Evolutionary conservation across 352 stramenopile species (phyloP).

Genomic region (Pythium aphanidermatum): DNA sequence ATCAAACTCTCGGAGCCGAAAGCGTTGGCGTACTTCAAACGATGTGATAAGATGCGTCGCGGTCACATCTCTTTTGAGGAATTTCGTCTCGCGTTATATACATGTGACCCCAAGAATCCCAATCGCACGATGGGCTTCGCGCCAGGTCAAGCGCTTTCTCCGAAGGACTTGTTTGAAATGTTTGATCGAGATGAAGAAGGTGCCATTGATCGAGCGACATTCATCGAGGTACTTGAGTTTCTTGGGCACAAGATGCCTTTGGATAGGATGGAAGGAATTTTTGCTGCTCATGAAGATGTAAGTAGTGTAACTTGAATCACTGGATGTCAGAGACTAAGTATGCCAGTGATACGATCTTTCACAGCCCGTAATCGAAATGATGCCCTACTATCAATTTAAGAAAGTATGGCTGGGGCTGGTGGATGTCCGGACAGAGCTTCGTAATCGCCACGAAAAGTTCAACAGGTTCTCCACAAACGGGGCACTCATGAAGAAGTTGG

Average conservation of each 20-base stretch:
- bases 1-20: slow-evolving; percentile 66
- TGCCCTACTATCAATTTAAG: slow-evolving; percentile 68
- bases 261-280: slow-evolving; percentile 59
- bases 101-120: slow-evolving; percentile 76
- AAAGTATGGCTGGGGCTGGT: slow-evolving; percentile 62
- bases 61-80: slow-evolving; percentile 77
- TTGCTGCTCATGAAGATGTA: slow-evolving; percentile 66
- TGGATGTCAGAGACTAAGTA: neutral
- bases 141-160: slow-evolving; percentile 55
- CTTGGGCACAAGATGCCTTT: slow-evolving; percentile 57
- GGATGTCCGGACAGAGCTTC: slow-evolving; percentile 60
- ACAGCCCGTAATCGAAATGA: slow-evolving; percentile 60
- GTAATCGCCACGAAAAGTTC: slow-evolving; percentile 50
- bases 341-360: neutral
- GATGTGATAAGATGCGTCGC: slow-evolving; percentile 54
- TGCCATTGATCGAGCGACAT: slow-evolving; percentile 56
- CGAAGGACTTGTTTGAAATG: slow-evolving; percentile 80
- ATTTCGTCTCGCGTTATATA: slow-evolving; percentile 70
- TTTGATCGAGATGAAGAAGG: slow-evolving; percentile 69
- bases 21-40: slow-evolving; percentile 69
- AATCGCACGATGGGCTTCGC: slow-evolving; percentile 60
- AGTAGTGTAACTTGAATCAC: neutral
- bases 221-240: slow-evolving; percentile 65
- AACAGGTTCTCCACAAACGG: slow-evolving; percentile 51
- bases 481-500: slow-evolving; percentile 55